A percentile compares a stretch with the other conserved stretches of the same genome.
Conservation (phyloP, 352 stramenopile genomes). For the Pythium sp. region DNA sequence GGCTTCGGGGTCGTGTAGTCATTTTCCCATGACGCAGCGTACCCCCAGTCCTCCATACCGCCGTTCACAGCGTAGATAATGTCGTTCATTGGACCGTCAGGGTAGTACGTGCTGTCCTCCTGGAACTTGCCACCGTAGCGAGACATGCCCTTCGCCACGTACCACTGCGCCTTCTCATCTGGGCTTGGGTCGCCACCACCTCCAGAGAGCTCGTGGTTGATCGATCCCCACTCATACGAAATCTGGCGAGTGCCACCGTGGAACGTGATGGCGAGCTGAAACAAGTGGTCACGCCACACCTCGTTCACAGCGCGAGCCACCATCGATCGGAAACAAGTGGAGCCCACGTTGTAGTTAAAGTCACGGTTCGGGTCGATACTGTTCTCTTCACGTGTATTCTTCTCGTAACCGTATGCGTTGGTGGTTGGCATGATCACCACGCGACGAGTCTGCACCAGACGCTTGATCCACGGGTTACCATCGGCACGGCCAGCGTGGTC, state of each 20-base stretch:
- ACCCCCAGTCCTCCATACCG: conserved; percentile 96
- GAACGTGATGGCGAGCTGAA: conserved; percentile 95
- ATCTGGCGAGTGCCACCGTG: conserved; percentile 95
- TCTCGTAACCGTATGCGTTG: conserved; percentile 92
- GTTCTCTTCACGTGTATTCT: conserved; percentile 74
- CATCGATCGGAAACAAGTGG: conserved; percentile 92
- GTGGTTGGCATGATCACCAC: conserved; percentile 86
- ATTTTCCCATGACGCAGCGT: conserved; percentile 85
- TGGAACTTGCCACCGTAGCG: conserved; percentile 68
- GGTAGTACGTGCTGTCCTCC: conserved; percentile 58
- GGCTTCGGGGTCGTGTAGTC: conserved; percentile 36
- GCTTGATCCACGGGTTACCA: conserved; percentile 50
- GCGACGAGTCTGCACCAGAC: conserved; percentile 79
- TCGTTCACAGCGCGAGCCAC: conserved; percentile 93
- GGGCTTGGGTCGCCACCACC: conserved; percentile 47
- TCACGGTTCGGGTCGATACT: conserved; percentile 95
- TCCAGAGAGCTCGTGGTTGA: conserved; percentile 63
- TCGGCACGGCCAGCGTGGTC: conserved; percentile 44
- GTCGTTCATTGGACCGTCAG: conserved; percentile 88
- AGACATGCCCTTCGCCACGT: conserved; percentile 53
- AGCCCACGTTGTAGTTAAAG: conserved; percentile 91
- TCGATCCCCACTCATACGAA: conserved; percentile 96
- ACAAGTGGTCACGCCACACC: conserved; percentile 93
- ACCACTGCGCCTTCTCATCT: conserved; percentile 52
- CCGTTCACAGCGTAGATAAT: conserved; percentile 94